Conservation (phyloP, 345 rosid species). For the Gossypium thurberi region DNA sequence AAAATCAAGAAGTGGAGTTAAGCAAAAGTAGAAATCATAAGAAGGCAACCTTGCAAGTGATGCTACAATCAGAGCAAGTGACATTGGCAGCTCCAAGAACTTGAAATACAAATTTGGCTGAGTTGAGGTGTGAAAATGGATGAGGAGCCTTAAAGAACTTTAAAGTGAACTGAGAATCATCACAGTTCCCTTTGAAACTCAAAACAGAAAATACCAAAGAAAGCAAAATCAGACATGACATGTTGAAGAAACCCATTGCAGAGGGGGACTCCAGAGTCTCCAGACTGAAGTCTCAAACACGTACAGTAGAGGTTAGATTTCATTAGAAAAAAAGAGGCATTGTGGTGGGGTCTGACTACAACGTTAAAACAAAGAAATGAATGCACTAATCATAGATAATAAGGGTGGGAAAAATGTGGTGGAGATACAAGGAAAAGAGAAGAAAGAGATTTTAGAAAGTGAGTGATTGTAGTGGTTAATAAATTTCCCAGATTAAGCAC, state of each 20-base stretch:
- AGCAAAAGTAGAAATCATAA: background rate
- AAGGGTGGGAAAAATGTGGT: constrained; percentile 9
- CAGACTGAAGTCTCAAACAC: background rate
- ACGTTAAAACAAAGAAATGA: background rate
- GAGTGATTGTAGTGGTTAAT: constrained; percentile 22
- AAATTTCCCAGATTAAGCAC: constrained; percentile 22
- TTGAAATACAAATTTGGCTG: constrained; percentile 65
- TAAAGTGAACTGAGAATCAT: constrained; percentile 35
- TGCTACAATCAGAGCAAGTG: constrained; percentile 49
- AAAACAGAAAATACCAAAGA: constrained; percentile 31
- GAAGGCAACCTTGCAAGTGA: constrained; percentile 63
- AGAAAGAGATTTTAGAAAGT: constrained; percentile 7
- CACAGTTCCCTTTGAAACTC: constrained; percentile 28
- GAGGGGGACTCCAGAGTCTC: constrained; percentile 4
- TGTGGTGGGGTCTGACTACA: constrained; percentile 10
- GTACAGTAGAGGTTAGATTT: constrained; percentile 13
- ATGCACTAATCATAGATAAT: constrained; percentile 2
- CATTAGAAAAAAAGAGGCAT: constrained; percentile 12
- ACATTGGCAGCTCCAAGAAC: constrained; percentile 39
- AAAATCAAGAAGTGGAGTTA: background rate
- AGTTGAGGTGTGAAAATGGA: constrained; percentile 44
- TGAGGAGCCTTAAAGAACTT: constrained; percentile 66
- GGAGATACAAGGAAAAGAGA: constrained; percentile 1
- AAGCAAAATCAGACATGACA: constrained; percentile 33
- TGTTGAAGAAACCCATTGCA: constrained; percentile 38